Evolutionary conservation across 345 rosid species (phyloP), one percentile per base, ranked within the genome.

Genomic region (Gossypium herbaceum): DNA sequence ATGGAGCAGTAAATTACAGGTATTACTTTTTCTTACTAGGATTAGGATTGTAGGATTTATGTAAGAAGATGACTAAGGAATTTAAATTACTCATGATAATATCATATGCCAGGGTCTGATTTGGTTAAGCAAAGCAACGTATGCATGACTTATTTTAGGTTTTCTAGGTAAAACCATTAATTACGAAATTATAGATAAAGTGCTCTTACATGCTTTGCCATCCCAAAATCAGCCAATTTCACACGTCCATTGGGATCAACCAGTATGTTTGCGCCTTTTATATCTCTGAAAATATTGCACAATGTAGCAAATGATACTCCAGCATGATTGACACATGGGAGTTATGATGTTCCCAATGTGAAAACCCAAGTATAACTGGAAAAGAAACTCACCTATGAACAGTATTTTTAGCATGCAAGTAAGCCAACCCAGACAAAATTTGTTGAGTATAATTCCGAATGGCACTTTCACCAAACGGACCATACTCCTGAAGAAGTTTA

Each of bases 191-290:
- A 8, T 7, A 65, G 29, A 63, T 7, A 39, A 24, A 44, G 64
- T 25, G 64, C 9, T 59, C 91, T 80, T 86, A 88, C 91, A 63
- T 86, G 91, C 79, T 88, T 88, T 61, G 91, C 91, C 91, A 88
- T 88, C 81, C 91, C 91, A 71, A 88, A 88, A 81, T 91, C 94
- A 66, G 91, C 97, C 76, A 91, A 79, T 79, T 91, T 91, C 71
- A 91, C 92, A 13, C 92, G 88, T 22, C 97, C 91, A 82, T 75
- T 84, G 27, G 97, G 94, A 78, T 89, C 94, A 45, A 89, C 92
- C 81, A 91, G 82, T 81, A 91, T 86, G 81, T 91, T 91, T 77
- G 97, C 97, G 78, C 97, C 97, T 87, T 91, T 91, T 9, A 91
- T 89, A 78, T 91, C 97, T 81, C 97, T 91, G 87, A 66, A 72